Conservation (phyloP, 768 basidiomycete genomes). For the Tephrocybe sp. region DNA sequence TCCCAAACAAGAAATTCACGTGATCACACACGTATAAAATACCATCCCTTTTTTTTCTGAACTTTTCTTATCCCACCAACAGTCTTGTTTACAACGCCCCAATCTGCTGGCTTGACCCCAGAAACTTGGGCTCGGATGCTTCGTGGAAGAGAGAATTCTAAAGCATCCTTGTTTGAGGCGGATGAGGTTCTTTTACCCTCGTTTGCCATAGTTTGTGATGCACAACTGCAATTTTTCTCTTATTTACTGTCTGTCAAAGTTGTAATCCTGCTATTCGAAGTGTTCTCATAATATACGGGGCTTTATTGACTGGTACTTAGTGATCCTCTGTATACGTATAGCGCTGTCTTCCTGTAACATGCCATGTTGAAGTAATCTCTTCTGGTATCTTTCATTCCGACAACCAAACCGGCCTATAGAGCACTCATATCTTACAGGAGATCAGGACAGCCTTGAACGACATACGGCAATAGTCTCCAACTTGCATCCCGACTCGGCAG, state of each 20-base stretch:
- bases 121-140: constrained; percentile 4
- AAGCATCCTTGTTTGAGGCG: constrained; percentile 74
- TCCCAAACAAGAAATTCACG: constrained; percentile 8
- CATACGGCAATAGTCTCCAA: constrained; percentile 58
- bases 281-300: no score
- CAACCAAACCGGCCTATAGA: constrained; percentile 44
- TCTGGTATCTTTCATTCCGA: constrained; percentile 55
- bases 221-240: constrained; percentile 19
- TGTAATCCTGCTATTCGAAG: not conserved
- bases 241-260: not conserved
- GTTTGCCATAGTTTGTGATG: constrained; percentile 62
- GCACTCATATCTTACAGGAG: constrained; percentile 7
- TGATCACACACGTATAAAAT: constrained; percentile 2
- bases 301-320: no score
- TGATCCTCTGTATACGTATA: no score
- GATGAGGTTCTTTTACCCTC: constrained; percentile 50
- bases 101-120: constrained; percentile 7
- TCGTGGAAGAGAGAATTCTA: constrained; percentile 29
- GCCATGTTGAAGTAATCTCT: constrained; percentile 40
- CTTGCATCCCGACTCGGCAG: constrained; percentile 45
- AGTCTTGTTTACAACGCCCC: not conserved
- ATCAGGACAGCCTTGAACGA: constrained; percentile 10
- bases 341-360: not conserved
- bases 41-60: not conserved
- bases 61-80: constrained; percentile 1